These are phyloP conservation scores for Talaromyces trachyspermus DNA, from an alignment of 495 filamentous ascomycete genomes.

Conservation along the genomic window DNA sequence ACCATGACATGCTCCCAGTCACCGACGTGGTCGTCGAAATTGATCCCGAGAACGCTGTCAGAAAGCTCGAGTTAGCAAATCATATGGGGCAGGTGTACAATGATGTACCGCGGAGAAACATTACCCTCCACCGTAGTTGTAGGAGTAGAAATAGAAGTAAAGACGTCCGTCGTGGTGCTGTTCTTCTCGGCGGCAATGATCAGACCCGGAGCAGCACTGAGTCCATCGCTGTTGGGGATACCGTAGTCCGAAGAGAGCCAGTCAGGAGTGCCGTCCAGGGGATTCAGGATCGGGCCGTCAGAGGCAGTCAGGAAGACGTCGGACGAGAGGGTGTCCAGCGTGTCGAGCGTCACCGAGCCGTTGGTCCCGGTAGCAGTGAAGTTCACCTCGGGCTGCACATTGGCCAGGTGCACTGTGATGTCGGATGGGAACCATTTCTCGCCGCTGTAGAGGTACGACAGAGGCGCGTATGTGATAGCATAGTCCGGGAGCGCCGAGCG, in stretches of 20 bases:
- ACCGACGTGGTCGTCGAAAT: conserved; percentile 2
- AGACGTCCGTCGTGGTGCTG: conserved; percentile 1
- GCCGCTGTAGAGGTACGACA: not conserved
- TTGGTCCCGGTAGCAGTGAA: not conserved
- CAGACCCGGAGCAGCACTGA: not conserved
- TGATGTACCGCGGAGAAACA: not conserved
- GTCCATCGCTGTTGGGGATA: not conserved
- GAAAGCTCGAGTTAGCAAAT: not conserved
- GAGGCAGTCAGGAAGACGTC: conserved; percentile 2
- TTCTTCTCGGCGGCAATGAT: conserved; percentile 1
- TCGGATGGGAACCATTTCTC: conserved; percentile 4
- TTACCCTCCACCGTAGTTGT: conserved; percentile 1
- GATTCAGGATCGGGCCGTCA: not conserved
- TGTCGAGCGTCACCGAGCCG: conserved; percentile 1
- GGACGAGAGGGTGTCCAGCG: not conserved
- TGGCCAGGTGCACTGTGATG: not conserved
- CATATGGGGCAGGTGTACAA: not conserved
- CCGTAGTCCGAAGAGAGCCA: not conserved
- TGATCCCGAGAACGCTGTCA: not conserved
- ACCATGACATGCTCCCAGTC: conserved; percentile 3
- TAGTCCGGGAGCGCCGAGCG: not conserved
- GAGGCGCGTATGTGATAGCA: not conserved
- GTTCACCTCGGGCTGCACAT: not conserved
- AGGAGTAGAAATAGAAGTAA: conserved; percentile 3
- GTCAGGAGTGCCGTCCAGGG: not conserved